Evolutionary conservation across 345 rosid species (phyloP), one percentile per base, ranked within the genome.

Genomic region (Acer saccharum): DNA sequence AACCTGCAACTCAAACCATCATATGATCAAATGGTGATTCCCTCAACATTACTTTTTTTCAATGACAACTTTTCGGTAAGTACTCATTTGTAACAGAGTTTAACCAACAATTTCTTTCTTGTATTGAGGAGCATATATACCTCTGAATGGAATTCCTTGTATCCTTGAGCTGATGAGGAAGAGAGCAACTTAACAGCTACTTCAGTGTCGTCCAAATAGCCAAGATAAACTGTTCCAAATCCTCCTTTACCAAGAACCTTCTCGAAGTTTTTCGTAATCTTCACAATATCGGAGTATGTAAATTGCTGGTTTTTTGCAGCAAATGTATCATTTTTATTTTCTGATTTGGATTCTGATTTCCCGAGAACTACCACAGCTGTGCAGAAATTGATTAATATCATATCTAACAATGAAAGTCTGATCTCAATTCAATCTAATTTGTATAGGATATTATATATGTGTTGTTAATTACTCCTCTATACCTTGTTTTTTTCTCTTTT

Each of bases 141-240:
- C 82, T 82, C 82, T 17, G 80, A 57, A 32, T 43, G 74, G 58
- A 82, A 79, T 43, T 79, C 77, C 16, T 29, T 61, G 4, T 71
- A 71, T 1, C 74, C 85, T 17, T 44, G 74, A 58, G 11, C 65
- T 23, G 83, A 72, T 61, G 81, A 43, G 20, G 72, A 20, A 20
- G 86, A 79, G 0, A 83, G 61, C 79, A 80, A 57, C 70, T 83
- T 83, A 50, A 83, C 79, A 20, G 83, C 86, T 39, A 83, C 83
- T 69, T 65, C 48, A 9, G 52, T 57, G 61, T 65, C 77, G 41
- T 74, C 76, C 50, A 83, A 11, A 54, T 39, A 23, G 27, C 83
- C 86, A 57, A 77, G 76, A 68, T 79, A 83, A 50, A 83, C 83
- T 68, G 54, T 72, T 62, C 80, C 82, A 61, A 73, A 79, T 48